These are phyloP conservation scores for Eucalyptus sp. DNA, from an alignment of 345 rosid species.

Conservation along the genomic window DNA sequence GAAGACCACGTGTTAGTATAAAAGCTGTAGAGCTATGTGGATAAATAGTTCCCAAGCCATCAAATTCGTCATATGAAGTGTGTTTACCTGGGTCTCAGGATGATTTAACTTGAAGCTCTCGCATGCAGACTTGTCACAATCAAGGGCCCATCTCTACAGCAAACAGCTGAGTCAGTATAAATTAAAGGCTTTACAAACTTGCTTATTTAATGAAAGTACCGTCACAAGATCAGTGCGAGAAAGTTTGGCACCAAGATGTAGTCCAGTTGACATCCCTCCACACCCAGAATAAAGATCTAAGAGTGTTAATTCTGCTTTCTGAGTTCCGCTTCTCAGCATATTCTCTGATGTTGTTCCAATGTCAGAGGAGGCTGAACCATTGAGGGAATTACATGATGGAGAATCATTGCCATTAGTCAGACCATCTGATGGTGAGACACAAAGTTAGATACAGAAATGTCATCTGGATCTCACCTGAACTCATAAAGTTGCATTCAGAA, in stretches of 20 bases:
- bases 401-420: background rate
- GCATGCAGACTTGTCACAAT: constrained; percentile 56
- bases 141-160: constrained; percentile 86
- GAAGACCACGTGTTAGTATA: background rate
- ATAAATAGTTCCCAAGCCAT: background rate
- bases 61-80: background rate
- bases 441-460: background rate
- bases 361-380: constrained; percentile 3
- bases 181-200: background rate
- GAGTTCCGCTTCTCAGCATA: constrained; percentile 11
- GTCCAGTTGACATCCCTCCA: constrained; percentile 98
- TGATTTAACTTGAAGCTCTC: constrained; percentile 83
- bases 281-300: constrained; percentile 92
- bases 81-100: constrained; percentile 60
- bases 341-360: constrained; percentile 1
- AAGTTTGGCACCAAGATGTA: constrained; percentile 79
- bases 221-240: constrained; percentile 55
- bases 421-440: background rate
- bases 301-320: constrained; percentile 32
- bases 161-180: background rate
- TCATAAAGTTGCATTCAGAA: background rate
- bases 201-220: constrained; percentile 30
- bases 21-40: background rate
- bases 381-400: constrained; percentile 2
- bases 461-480: background rate